phyloP scores from a whole-genome alignment of 176 grass and related monocot species.

The Zoysia pacifica region DNA sequence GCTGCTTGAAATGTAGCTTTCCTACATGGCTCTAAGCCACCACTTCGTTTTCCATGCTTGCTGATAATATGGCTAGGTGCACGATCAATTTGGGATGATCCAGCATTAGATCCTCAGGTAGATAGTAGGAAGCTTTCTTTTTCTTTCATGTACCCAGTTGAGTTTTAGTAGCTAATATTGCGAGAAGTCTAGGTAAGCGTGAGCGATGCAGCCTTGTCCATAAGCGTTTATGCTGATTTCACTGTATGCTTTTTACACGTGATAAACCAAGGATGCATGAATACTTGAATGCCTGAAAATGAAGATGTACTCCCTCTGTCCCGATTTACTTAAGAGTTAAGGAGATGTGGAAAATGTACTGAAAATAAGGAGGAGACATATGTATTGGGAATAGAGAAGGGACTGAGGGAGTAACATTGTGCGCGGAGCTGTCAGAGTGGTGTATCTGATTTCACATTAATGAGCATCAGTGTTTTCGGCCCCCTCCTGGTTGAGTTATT shows the following conservation, averaged over 20 bases:
- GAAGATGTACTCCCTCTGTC: no score
- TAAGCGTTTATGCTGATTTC: not conserved
- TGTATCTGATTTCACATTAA: not conserved
- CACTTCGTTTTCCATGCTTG: not conserved
- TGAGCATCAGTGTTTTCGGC: not conserved
- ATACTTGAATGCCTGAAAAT: not conserved
- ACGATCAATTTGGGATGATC: not conserved
- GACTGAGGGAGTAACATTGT: not conserved
- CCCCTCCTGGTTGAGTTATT: no score
- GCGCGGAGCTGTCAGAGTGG: not conserved
- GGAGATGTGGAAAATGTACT: no score
- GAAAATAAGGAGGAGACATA: not conserved
- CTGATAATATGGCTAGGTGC: constrained; percentile 2
- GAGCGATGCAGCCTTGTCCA: not conserved
- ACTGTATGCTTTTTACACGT: constrained; percentile 2
- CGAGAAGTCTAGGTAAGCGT: not conserved
- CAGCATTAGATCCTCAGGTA: not conserved
- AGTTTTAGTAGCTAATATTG: constrained; percentile 3
- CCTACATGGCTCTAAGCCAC: constrained; percentile 2
- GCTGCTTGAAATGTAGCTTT: constrained; percentile 8
- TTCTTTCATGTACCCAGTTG: not conserved
- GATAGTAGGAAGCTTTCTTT: constrained; percentile 1
- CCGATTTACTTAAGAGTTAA: no score
- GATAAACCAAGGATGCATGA: not conserved
- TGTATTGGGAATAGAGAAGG: no score